phyloP scores from a whole-genome alignment of 2,329 filamentous ascomycete species.

The Aaosphaeria arxii region DNA sequence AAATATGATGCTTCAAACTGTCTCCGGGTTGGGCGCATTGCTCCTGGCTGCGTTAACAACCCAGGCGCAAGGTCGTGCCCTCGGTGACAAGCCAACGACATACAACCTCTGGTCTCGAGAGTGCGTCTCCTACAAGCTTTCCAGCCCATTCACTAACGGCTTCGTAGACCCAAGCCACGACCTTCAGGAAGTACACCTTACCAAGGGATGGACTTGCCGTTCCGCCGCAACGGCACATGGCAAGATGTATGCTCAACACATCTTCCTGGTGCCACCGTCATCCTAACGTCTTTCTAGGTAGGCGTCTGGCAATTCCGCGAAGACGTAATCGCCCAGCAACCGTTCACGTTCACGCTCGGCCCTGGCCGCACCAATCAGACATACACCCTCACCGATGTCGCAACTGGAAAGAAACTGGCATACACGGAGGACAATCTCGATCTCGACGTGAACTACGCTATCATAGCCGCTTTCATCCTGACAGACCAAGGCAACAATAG shows the following conservation, averaged over 20 bases:
- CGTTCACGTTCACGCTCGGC: constrained; percentile 3
- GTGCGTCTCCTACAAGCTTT: no score
- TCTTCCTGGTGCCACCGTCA: neutral
- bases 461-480: constrained; percentile 2
- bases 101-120: no score
- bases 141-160: no score
- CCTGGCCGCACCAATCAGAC: neutral
- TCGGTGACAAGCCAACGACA: no score
- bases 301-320: constrained; percentile 2
- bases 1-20: no score
- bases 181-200: no score
- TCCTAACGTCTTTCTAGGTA: neutral
- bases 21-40: no score
- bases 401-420: constrained; percentile 1
- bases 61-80: no score
- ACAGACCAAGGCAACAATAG: neutral
- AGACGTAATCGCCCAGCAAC: constrained; percentile 1
- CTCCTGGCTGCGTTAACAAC: no score
- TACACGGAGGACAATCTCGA: constrained; percentile 2
- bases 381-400: neutral
- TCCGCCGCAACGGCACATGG: constrained; percentile 1
- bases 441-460: neutral
- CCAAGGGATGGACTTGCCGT: neutral
- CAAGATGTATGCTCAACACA: neutral
- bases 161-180: no score